Conservation (phyloP, 2,329 filamentous ascomycete genomes). For the Torrubiellomyces zombiae region DNA sequence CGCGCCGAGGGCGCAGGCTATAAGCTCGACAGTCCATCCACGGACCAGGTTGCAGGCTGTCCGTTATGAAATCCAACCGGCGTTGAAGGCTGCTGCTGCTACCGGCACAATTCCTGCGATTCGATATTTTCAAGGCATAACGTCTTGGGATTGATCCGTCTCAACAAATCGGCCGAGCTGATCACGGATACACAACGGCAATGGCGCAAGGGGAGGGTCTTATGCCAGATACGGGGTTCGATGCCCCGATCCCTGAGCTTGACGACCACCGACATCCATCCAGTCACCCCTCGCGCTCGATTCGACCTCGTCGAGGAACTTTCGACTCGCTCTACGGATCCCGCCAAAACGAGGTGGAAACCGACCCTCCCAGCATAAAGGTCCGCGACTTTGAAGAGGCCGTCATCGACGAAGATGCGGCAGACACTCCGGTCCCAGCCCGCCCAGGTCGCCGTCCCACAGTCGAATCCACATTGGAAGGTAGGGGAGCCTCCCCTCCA, state of each 20-base stretch:
- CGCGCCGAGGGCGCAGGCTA: no score
- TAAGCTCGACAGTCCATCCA: no score
- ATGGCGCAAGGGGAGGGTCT: no score
- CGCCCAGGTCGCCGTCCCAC: conserved; percentile 36
- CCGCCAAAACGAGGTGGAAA: conserved; percentile 25
- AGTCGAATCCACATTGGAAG: conserved; percentile 37
- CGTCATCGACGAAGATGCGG: conserved; percentile 57
- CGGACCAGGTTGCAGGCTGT: no score
- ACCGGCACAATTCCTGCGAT: no score
- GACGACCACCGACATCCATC: conserved; percentile 71
- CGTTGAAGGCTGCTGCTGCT: no score
- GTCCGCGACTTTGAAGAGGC: conserved; percentile 79
- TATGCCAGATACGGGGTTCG: conserved; percentile 45
- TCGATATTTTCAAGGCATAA: no score
- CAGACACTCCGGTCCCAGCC: conserved; percentile 25
- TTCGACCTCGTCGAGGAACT: conserved; percentile 51
- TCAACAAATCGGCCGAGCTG: conserved; percentile 5
- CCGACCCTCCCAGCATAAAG: conserved; percentile 20
- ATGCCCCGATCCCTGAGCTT: conserved; percentile 61
- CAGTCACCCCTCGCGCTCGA: conserved; percentile 40
- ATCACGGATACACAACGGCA: no score
- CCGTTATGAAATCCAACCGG: no score
- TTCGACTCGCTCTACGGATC: conserved; percentile 52
- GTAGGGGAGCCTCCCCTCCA: conserved; percentile 67
- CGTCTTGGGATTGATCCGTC: no score